Conservation (phyloP, 768 basidiomycete genomes). For the Rhodocollybia butyracea region DNA sequence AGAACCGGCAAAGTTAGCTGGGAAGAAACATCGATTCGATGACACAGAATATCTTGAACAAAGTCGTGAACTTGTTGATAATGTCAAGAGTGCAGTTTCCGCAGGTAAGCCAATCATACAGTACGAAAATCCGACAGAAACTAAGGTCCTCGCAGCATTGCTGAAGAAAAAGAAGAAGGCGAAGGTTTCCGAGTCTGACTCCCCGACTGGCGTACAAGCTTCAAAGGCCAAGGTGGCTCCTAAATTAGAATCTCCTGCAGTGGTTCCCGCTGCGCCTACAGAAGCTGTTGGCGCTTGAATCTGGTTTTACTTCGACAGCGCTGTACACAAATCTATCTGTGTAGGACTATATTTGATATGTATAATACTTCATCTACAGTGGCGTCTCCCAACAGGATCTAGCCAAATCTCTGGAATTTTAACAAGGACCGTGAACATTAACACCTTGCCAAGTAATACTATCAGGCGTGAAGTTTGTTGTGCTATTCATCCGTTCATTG, state of each 20-base stretch:
- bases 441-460: no score
- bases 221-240: constrained; percentile 4
- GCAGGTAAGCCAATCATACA: constrained; percentile 52
- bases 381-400: no score
- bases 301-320: no score
- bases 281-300: constrained; percentile 10
- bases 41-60: constrained; percentile 92
- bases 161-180: constrained; percentile 77
- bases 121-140: constrained; percentile 7
- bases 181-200: constrained; percentile 35
- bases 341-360: no score
- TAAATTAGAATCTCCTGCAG: not conserved
- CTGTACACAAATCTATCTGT: no score
- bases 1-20: constrained; percentile 48
- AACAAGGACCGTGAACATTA: no score
- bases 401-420: no score
- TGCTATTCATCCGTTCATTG: no score
- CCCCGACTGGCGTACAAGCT: constrained; percentile 10
- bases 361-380: no score
- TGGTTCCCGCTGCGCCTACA: not conserved
- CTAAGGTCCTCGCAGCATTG: constrained; percentile 43
- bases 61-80: constrained; percentile 86
- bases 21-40: constrained; percentile 87
- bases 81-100: constrained; percentile 86
- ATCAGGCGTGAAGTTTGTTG: no score